phyloP scores from a whole-genome alignment of 495 filamentous ascomycete genomes.

The Annulohypoxylon moriforme region DNA sequence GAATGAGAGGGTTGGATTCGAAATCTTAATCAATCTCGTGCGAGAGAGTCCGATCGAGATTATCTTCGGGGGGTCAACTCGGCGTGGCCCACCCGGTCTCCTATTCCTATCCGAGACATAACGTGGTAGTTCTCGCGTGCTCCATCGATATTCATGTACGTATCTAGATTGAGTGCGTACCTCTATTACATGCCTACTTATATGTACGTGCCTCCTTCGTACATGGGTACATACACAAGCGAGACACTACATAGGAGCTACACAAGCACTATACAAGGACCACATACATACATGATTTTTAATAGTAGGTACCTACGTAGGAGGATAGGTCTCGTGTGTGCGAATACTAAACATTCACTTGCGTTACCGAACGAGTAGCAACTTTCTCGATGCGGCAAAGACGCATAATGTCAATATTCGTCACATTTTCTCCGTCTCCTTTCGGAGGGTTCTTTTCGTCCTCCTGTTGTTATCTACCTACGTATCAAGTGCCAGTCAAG shows the following conservation, averaged over 20 bases:
- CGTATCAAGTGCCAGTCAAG: background rate
- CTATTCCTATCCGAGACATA: constrained; percentile 43
- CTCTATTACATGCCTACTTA: constrained; percentile 14
- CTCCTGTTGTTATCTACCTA: too few relatives aligned
- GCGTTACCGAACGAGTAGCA: constrained; percentile 9
- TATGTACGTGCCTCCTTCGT: constrained; percentile 24
- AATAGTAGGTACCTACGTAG: background rate
- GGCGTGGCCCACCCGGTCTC: constrained; percentile 26
- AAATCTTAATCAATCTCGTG: constrained; percentile 41
- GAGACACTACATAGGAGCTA: background rate
- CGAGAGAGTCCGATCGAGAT: constrained; percentile 40
- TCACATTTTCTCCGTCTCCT: background rate
- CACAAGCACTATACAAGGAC: background rate
- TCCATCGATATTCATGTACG: constrained; percentile 13
- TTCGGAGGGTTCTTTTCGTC: background rate
- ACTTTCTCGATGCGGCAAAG: constrained; percentile 9
- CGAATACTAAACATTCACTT: constrained; percentile 6
- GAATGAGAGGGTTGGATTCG: constrained; percentile 31
- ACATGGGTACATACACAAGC: constrained; percentile 24
- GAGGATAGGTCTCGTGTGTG: constrained; percentile 15
- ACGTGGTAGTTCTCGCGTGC: constrained; percentile 44
- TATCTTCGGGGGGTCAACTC: constrained; percentile 34
- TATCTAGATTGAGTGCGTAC: constrained; percentile 17
- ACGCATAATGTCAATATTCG: constrained; percentile 13
- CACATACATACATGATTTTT: constrained; percentile 18